phyloP scores from a whole-genome alignment of 208 protist genomes.

The Trypanosoma conorhini region DNA sequence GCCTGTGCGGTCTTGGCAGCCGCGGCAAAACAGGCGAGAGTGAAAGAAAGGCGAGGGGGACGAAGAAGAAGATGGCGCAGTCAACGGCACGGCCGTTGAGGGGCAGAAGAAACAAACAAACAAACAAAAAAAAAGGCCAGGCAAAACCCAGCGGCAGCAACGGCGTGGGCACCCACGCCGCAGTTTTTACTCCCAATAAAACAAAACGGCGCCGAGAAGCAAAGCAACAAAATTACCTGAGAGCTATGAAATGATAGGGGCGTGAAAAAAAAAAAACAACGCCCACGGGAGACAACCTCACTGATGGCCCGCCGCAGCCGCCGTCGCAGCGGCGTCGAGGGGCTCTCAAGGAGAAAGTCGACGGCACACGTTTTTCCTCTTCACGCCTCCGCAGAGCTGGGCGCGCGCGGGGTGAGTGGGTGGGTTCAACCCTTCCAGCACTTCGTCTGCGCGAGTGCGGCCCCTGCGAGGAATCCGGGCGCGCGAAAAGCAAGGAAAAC shows the following conservation, averaged over 20 bases:
- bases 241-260: not conserved
- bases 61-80: constrained; percentile 14
- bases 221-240: not conserved
- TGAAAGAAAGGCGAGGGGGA: not conserved
- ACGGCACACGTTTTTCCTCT: too few species aligned
- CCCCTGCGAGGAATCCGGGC: too few species aligned
- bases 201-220: not conserved
- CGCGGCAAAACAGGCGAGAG: constrained; percentile 19
- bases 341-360: too few species aligned
- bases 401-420: too few species aligned
- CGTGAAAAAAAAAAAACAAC: too few species aligned
- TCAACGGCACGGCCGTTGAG: not conserved
- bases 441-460: too few species aligned
- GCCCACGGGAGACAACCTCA: not conserved
- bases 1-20: not conserved
- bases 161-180: not conserved
- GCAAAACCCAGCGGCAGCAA: too few species aligned
- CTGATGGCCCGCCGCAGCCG: too few species aligned
- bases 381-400: too few species aligned
- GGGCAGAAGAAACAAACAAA: not conserved
- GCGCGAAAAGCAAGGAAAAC: constrained; percentile 15
- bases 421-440: too few species aligned
- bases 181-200: not conserved
- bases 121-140: not conserved
- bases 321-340: too few species aligned